These are phyloP conservation scores for Brassica cretica DNA, from an alignment of 345 rosid species.

Conservation along the genomic window DNA sequence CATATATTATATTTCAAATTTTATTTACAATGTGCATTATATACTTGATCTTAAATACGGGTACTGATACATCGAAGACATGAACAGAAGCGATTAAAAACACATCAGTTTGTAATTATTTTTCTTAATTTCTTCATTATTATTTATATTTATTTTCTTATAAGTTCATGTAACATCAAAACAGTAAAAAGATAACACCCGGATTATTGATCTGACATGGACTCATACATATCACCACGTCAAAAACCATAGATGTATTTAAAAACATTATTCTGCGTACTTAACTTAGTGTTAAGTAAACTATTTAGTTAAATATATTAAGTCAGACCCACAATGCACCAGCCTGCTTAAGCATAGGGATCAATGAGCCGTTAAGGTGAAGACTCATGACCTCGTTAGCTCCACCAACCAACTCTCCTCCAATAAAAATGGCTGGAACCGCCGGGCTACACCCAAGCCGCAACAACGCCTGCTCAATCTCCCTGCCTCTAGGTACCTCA, in stretches of 20 bases:
- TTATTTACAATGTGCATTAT: too few relatives aligned
- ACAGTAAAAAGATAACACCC: not conserved
- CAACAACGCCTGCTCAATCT: constrained; percentile 71
- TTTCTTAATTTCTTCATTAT: not conserved
- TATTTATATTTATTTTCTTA: not conserved
- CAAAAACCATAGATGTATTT: constrained; percentile 22
- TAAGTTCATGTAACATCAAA: constrained; percentile 4
- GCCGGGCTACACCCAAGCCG: constrained; percentile 68
- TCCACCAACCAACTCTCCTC: constrained; percentile 84
- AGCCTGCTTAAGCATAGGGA: constrained; percentile 71
- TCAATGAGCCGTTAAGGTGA: constrained; percentile 73
- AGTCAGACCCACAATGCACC: constrained; percentile 88
- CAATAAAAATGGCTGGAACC: constrained; percentile 75
- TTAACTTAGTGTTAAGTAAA: constrained; percentile 31
- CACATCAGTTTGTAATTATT: not conserved
- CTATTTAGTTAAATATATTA: not conserved
- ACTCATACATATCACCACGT: constrained; percentile 24
- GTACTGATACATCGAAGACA: not conserved
- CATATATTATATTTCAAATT: too few relatives aligned
- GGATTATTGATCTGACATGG: constrained; percentile 19
- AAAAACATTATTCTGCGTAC: constrained; percentile 1
- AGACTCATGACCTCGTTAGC: constrained; percentile 81
- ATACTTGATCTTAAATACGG: not conserved
- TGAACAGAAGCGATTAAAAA: not conserved
- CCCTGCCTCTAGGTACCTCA: constrained; percentile 62